Evolutionary conservation across 2,329 filamentous ascomycete species (phyloP).

Genomic region (Sphaceloma murrayae): DNA sequence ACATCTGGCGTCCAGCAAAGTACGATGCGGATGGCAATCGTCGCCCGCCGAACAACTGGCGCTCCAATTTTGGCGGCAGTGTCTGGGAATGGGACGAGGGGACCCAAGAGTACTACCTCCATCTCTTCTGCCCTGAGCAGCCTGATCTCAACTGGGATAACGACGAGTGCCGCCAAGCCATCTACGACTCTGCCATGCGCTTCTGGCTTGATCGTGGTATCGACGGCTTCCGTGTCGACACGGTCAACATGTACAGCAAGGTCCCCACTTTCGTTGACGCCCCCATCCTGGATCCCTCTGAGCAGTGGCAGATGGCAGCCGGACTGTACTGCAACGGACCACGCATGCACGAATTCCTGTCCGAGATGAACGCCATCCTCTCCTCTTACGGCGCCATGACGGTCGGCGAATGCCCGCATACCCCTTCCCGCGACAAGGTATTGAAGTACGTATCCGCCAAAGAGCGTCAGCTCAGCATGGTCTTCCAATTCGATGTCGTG

Average conservation of each 20-base stretch:
- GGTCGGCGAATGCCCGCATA: conserved; percentile 44
- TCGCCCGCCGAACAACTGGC: conserved; percentile 67
- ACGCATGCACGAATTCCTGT: conserved; percentile 39
- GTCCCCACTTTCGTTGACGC: conserved; percentile 22
- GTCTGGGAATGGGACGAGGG: conserved; percentile 63
- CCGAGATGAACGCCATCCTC: conserved; percentile 38
- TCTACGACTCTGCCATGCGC: conserved; percentile 48
- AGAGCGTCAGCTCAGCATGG: conserved; percentile 57
- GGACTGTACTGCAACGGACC: conserved; percentile 29
- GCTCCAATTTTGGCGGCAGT: conserved; percentile 47
- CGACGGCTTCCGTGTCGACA: conserved; percentile 33
- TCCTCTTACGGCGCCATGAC: conserved; percentile 43
- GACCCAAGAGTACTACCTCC: conserved; percentile 66
- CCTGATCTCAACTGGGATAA: conserved; percentile 83
- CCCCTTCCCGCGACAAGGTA: conserved; percentile 41
- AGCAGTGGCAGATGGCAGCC: conserved; percentile 20
- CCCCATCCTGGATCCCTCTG: conserved; percentile 19
- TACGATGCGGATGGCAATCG: conserved; percentile 45
- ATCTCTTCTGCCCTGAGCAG: conserved; percentile 66
- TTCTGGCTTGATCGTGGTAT: conserved; percentile 71
- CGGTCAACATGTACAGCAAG: conserved; percentile 26
- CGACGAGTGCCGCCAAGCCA: conserved; percentile 54
- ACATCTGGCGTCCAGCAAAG: conserved; percentile 44
- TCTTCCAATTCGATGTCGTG: conserved; percentile 61
- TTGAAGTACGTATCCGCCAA: conserved; percentile 44